Evolutionary conservation across 306 rosid genomes (phyloP).

Genomic region (Echinosophora koreensis): DNA sequence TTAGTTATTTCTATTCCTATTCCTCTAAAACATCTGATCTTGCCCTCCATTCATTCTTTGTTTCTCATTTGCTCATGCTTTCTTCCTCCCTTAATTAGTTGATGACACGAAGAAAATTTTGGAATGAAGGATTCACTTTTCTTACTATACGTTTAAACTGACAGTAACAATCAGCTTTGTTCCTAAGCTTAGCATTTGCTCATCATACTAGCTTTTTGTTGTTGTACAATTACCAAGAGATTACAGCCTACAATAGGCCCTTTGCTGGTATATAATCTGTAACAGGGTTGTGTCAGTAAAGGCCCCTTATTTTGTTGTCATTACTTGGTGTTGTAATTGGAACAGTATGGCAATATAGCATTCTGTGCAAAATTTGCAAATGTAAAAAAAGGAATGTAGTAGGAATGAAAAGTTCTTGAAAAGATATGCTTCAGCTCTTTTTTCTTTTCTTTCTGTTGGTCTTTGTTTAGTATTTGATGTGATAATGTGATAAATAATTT

Average conservation of each 20-base stretch:
- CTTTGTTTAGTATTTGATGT: too few species aligned
- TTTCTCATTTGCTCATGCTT: neutral
- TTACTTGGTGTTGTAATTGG: neutral
- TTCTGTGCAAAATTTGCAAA: neutral
- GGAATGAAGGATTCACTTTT: neutral
- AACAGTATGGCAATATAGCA: neutral
- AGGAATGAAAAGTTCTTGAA: too few species aligned
- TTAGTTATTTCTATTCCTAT: neutral
- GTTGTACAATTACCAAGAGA: neutral
- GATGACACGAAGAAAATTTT: neutral
- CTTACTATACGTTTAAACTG: neutral
- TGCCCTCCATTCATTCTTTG: neutral
- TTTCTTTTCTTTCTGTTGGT: too few species aligned
- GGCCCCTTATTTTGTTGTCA: neutral
- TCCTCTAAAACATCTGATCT: constrained; percentile 13
- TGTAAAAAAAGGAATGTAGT: too few species aligned
- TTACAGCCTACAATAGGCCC: neutral
- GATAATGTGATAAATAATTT: too few species aligned
- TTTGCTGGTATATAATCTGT: neutral
- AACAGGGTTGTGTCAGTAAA: neutral
- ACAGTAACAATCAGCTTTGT: neutral
- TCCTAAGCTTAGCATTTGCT: neutral
- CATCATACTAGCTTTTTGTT: neutral
- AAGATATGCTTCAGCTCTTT: too few species aligned
- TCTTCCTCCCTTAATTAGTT: neutral